Evolutionary conservation across 352 stramenopile genomes (phyloP), one percentile per base, ranked within the genome.

Genomic region (Discostella stelligera): DNA sequence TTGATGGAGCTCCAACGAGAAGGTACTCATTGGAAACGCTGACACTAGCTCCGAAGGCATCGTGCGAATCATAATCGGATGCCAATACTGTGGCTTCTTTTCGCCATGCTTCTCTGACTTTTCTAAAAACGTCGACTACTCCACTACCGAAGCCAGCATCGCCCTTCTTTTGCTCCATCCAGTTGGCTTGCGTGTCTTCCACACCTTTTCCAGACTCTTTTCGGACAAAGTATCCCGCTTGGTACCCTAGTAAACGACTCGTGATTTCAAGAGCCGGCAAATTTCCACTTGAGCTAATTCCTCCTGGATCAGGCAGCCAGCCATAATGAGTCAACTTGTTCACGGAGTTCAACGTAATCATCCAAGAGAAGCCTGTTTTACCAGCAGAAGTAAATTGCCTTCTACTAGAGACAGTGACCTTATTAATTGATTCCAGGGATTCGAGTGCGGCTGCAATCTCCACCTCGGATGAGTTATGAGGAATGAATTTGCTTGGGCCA

Each of bases 261-360:
- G 68, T 60, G 14, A 89, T 48, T 67, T 82, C 32, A 8, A 91
- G 23, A 5, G 61, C 37, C 16, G 71, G 70, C 20, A 91, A 67
- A 66, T 91, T 89, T 25, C 82, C 82, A 46, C 56, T 53, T 13
- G 46, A 80, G 67, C 67, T 84, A 23, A 54, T 53, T 11, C 50
- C 79, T 44, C 70, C 66, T 65, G 69, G 67, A 66, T 87, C 82
- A 56, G 77, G 54, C 41, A 84, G 60, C 76, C 77, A 87, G 23
- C 79, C 82, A 55, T 84, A 88, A 16, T 82, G 59, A 7, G 72
- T 85, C 30, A 77, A 60, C 27, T 74, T 79, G 49, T 88, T 86
- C n/a, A 89, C 71, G 2, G 75, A 85, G 11, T 80, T 4, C 65
- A 89, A 91, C 25, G 79, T 85, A 16, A 91, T 84, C 13, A 65